These are phyloP conservation scores for Thuidium tamariscinum DNA, from an alignment of 225 moss, liverwort and hornwort species.

Conservation along the genomic window DNA sequence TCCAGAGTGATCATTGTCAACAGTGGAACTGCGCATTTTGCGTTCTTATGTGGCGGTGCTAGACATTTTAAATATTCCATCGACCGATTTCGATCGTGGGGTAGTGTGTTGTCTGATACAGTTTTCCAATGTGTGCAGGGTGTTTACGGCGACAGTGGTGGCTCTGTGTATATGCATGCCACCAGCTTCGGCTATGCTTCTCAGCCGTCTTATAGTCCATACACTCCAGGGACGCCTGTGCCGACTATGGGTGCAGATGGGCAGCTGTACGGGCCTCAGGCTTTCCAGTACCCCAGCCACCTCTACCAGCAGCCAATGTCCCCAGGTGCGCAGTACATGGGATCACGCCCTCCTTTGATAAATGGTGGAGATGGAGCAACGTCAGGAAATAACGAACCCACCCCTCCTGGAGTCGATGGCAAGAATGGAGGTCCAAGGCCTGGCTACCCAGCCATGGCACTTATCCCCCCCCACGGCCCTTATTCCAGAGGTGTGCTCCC, in stretches of 20 bases:
- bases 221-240: conserved; percentile 63
- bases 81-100: not conserved
- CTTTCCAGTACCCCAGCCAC: conserved; percentile 79
- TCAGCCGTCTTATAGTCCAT: conserved; percentile 66
- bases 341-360: conserved; percentile 37
- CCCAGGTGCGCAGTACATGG: conserved; percentile 75
- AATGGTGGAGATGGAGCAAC: conserved; percentile 50
- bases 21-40: not conserved
- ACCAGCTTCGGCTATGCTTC: conserved; percentile 76
- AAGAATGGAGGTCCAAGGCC: conserved; percentile 74
- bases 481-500: conserved; percentile 91
- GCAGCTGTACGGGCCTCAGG: conserved; percentile 95
- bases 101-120: not conserved
- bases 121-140: conserved; percentile 33
- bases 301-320: conserved; percentile 86
- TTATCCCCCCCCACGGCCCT: conserved; percentile 72
- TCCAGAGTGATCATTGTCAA: not conserved
- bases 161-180: conserved; percentile 64
- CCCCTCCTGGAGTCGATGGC: conserved; percentile 82
- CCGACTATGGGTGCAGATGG: conserved; percentile 98
- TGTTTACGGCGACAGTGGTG: conserved; percentile 75
- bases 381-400: conserved; percentile 64
- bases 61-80: not conserved
- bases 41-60: not conserved
- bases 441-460: conserved; percentile 70